Evolutionary conservation across 2,329 filamentous ascomycete genomes (phyloP), one percentile per base, ranked within the genome.

Genomic region (Metarhizium humberi): DNA sequence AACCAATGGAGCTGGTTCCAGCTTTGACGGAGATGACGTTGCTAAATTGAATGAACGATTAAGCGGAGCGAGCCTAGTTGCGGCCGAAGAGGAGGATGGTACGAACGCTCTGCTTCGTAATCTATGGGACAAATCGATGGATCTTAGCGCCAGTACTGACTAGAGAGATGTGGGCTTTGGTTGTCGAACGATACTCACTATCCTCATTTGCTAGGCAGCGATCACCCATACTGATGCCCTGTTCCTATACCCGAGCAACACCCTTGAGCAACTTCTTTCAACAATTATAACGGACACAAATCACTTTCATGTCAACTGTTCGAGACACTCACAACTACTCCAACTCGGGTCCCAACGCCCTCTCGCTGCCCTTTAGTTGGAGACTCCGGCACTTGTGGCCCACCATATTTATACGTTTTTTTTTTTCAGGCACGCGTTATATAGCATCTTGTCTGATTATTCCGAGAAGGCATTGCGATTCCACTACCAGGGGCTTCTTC

Each of bases 71-170:
- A 80, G 77, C 54, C 67, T 77, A 2, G 73, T 75, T 0, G 76
- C 77, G 2, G 72, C 75, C 3, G 73, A 76, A 25, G 78, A 78
- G 30, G 76, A 79, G 51, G 76, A 80, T 51, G 75, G 73, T 10
- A 77, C 79, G 1, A 69, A 75, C 1, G 71, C 76, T 4, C 62
- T 84, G 47, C 67, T 86, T 53, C 72, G 81, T 55, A 80, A 78
- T 58, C 66, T 86, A 51, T 86, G 82, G 82, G 81, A 85, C 49
- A 84, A 80, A 72, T 79, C 74, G 51, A 71, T 76, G 66, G 79
- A 84, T 62, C 68, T 84, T 56, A 78, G 79, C 61, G 76, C 77
- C 32, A 84, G 81, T 62, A 62, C 64, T 11, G 62, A 66, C 42
- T 66, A 51, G 56, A 52, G 1, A 30, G 52, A 6, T 6, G 18